Evolutionary conservation across 805 yeast genomes (phyloP).

Genomic region (Candida oleophila): DNA sequence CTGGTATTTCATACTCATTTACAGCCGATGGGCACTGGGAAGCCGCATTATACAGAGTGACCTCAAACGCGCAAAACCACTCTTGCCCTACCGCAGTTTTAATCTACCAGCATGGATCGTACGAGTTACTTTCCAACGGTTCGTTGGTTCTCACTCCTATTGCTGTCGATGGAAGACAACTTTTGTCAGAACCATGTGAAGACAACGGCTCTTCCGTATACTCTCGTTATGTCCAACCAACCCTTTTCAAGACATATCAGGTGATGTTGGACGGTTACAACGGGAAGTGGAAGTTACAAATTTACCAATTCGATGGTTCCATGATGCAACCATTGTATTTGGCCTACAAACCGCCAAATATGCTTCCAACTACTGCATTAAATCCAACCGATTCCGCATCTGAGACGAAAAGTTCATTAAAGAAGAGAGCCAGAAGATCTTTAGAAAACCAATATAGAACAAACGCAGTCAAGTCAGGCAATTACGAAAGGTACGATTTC

Average conservation of each 20-base stretch:
- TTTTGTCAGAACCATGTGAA: constrained; percentile 85
- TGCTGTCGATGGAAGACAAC: constrained; percentile 88
- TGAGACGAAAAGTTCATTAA: constrained; percentile 31
- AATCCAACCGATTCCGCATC: constrained; percentile 69
- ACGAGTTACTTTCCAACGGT: constrained; percentile 62
- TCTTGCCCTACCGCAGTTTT: constrained; percentile 81
- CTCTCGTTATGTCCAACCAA: constrained; percentile 68
- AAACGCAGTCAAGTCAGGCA: constrained; percentile 52
- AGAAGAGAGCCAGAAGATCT: constrained; percentile 60
- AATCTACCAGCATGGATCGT: constrained; percentile 88
- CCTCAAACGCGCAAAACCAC: constrained; percentile 70
- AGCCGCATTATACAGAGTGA: constrained; percentile 81
- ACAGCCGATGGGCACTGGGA: constrained; percentile 91
- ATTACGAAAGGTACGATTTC: constrained; percentile 34
- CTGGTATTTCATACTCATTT: constrained; percentile 92
- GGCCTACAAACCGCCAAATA: constrained; percentile 91
- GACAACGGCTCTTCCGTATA: constrained; percentile 60
- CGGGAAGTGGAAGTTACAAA: constrained; percentile 74
- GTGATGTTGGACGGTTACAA: constrained; percentile 74
- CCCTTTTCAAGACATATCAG: constrained; percentile 54
- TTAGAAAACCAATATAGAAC: constrained; percentile 81
- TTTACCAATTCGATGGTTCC: constrained; percentile 77
- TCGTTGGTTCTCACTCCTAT: constrained; percentile 70
- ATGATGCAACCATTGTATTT: constrained; percentile 84
- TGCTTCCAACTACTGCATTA: constrained; percentile 90